phyloP scores from a whole-genome alignment of 2,329 filamentous ascomycete species.

The Metarhizium brunneum region DNA sequence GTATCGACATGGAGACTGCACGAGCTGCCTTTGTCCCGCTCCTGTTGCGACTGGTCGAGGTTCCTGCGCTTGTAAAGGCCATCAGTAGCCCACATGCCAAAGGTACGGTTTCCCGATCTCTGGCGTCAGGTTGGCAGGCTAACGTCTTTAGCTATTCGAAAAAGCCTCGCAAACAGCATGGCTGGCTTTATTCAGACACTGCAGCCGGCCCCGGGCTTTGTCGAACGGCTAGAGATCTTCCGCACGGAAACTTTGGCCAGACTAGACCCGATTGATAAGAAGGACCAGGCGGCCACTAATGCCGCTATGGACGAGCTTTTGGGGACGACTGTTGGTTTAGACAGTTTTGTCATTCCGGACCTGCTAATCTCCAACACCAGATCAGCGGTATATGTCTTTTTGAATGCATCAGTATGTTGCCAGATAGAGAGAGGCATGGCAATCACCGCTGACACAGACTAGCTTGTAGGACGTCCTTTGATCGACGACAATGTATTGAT shows the following conservation, averaged over 20 bases:
- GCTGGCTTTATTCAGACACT: slow-evolving; percentile 47
- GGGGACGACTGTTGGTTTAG: slow-evolving; percentile 45
- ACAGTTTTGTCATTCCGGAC: slow-evolving; percentile 50
- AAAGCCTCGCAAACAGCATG: slow-evolving; percentile 40
- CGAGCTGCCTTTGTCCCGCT: slow-evolving; percentile 56
- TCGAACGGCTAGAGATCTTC: slow-evolving; percentile 46
- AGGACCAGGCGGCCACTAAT: slow-evolving; percentile 36
- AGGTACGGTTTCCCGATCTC: slow-evolving; percentile 26
- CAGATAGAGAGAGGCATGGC: not conserved
- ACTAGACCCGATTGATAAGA: slow-evolving; percentile 45
- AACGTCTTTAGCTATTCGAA: slow-evolving; percentile 30
- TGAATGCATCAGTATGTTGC: slow-evolving; percentile 64
- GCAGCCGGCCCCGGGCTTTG: slow-evolving; percentile 45
- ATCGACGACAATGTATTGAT: slow-evolving; percentile 74
- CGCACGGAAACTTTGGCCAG: slow-evolving; percentile 45
- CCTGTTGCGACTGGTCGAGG: slow-evolving; percentile 52
- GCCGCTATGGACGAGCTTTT: slow-evolving; percentile 47
- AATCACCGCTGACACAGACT: not conserved
- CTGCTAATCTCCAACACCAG: slow-evolving; percentile 65
- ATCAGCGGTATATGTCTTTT: slow-evolving; percentile 75
- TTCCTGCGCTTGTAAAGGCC: slow-evolving; percentile 41
- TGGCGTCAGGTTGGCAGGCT: not conserved
- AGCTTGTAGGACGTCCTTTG: slow-evolving; percentile 75
- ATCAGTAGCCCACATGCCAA: slow-evolving; percentile 44
- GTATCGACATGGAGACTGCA: slow-evolving; percentile 50